Evolutionary conservation across 192 early-diverging fungal species (phyloP).

Genomic region (Linderina pennispora): DNA sequence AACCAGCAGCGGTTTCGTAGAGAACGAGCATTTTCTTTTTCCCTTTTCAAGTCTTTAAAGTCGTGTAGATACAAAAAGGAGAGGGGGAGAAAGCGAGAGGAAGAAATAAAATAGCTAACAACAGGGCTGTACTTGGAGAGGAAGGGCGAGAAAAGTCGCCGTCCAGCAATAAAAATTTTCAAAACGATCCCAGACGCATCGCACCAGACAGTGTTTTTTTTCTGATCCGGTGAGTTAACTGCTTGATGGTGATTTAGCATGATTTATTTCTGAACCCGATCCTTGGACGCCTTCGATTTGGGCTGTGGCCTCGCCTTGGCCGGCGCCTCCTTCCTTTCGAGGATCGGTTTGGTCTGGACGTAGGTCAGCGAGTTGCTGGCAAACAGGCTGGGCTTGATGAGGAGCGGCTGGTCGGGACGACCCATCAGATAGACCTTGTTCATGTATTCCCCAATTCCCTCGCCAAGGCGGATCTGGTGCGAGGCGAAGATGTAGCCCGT

Average conservation of each 20-base stretch:
- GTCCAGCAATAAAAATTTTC: no score
- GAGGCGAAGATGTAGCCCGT: conserved; percentile 83
- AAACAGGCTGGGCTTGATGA: conserved; percentile 30
- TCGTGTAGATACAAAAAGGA: neutral
- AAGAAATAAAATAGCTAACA: neutral
- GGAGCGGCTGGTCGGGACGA: conserved; percentile 21
- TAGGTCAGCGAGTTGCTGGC: conserved; percentile 29
- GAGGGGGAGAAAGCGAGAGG: neutral
- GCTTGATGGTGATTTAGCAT: no score
- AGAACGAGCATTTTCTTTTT: conserved; percentile 76
- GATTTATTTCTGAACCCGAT: no score
- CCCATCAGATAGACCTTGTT: conserved; percentile 89
- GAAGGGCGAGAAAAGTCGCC: no score
- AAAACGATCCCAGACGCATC: no score
- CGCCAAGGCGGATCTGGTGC: conserved; percentile 36
- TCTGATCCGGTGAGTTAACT: no score
- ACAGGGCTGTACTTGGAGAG: neutral
- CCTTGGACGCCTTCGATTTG: no score
- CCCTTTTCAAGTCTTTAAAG: neutral
- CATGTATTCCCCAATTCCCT: conserved; percentile 42
- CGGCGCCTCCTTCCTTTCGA: no score
- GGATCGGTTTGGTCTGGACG: conserved; percentile 17
- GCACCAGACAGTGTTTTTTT: no score
- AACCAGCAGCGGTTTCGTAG: conserved; percentile 96
- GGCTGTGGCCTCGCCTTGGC: no score